Percentiles rank a stretch among this genome's conserved stretches.
Conservation (phyloP, 768 basidiomycete species). For the Phanerochaete sordida region DNA sequence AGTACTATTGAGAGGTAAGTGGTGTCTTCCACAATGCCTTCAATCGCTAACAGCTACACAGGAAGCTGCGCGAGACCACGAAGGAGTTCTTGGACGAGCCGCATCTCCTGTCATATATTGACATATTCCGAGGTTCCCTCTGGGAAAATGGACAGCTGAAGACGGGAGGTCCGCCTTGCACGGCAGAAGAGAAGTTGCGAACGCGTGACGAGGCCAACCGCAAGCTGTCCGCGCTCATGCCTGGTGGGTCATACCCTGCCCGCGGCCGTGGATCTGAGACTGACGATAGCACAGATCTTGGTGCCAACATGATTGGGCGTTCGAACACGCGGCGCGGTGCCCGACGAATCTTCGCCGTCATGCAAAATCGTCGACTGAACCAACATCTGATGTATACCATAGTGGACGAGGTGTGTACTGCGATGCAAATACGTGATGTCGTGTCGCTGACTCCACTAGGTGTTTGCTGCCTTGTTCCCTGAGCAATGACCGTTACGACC, state of each 20-base stretch:
- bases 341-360: conserved; percentile 84
- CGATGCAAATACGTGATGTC: neutral
- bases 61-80: conserved; percentile 83
- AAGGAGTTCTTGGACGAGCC: conserved; percentile 62
- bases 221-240: conserved; percentile 87
- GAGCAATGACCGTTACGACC: conserved; percentile 4
- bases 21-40: neutral
- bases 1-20: conserved; percentile 92
- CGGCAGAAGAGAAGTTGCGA: conserved; percentile 71
- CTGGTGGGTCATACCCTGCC: no score
- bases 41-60: conserved; percentile 29
- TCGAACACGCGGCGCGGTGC: conserved; percentile 93
- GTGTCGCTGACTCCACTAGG: neutral
- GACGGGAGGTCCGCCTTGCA: conserved; percentile 58
- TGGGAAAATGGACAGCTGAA: conserved; percentile 87
- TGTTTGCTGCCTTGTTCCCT: conserved; percentile 11
- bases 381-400: conserved; percentile 89
- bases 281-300: conserved; percentile 62
- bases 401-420: conserved; percentile 81
- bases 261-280: no score
- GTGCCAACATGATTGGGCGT: conserved; percentile 97
- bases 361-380: conserved; percentile 91
- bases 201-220: conserved; percentile 87
- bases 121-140: conserved; percentile 64
- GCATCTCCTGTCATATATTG: conserved; percentile 65